These are phyloP conservation scores for Plasmodium vinckei DNA, from an alignment of 169 alveolate species.

Conservation along the genomic window DNA sequence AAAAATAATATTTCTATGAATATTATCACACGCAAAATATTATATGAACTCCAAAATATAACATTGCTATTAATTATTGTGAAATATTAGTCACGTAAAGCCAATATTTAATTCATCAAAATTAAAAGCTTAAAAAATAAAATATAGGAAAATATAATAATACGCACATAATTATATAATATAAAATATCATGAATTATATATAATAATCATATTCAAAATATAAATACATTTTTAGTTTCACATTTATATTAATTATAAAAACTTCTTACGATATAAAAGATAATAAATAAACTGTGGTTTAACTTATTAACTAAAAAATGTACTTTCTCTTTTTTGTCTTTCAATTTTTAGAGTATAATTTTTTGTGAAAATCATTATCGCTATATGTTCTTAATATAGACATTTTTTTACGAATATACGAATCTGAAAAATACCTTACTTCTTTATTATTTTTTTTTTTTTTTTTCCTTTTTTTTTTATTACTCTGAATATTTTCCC, in stretches of 20 bases:
- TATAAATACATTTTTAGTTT: not conserved
- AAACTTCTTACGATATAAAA: not conserved
- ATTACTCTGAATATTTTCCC: conserved; percentile 1
- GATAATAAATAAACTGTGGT: conserved; percentile 1
- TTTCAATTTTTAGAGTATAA: not conserved
- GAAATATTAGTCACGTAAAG: not conserved
- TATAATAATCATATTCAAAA: no score
- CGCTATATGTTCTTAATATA: conserved; percentile 75
- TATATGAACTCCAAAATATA: not conserved
- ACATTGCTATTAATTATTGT: not conserved
- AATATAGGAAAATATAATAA: not conserved
- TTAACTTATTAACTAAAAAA: not conserved
- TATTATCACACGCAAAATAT: not conserved
- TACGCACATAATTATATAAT: not conserved
- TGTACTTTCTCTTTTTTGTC: not conserved
- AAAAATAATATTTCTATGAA: not conserved
- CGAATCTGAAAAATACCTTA: conserved; percentile 56
- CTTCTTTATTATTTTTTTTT: conserved; percentile 21
- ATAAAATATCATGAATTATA: not conserved
- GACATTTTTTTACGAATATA: conserved; percentile 44
- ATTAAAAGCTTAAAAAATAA: not conserved
- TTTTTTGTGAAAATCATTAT: conserved; percentile 50
- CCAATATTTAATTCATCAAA: conserved; percentile 1
- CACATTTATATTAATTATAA: not conserved
- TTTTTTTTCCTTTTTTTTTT: conserved; percentile 23